phyloP scores from a whole-genome alignment of 2,329 filamentous ascomycete species.

The Chaetomiaceae sp. region DNA sequence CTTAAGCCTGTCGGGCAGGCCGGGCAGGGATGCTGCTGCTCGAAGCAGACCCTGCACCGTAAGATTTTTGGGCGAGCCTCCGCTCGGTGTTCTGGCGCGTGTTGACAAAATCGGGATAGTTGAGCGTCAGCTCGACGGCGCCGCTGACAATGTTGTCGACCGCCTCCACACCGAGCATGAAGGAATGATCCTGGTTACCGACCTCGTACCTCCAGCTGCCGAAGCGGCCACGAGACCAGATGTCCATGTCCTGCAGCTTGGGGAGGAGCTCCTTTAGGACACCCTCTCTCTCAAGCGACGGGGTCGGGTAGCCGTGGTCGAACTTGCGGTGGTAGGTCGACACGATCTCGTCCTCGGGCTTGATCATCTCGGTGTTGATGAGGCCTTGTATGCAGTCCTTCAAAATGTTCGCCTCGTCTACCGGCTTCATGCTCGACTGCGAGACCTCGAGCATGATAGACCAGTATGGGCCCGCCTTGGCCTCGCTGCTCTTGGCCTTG shows the following conservation, averaged over 20 bases:
- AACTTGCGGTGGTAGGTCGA: slow-evolving; percentile 98
- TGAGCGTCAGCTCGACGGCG: slow-evolving; percentile 85
- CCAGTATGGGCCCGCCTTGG: slow-evolving; percentile 94
- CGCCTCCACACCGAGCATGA: slow-evolving; percentile 94
- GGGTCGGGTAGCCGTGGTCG: slow-evolving; percentile 97
- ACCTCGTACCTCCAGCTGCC: slow-evolving; percentile 96
- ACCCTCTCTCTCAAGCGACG: slow-evolving; percentile 89
- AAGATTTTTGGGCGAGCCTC: slow-evolving; percentile 50
- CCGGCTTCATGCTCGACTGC: slow-evolving; percentile 91
- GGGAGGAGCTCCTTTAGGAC: slow-evolving; percentile 90
- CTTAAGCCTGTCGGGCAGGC: slow-evolving; percentile 3
- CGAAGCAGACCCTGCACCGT: slow-evolving; percentile 28
- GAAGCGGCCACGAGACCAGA: slow-evolving; percentile 94
- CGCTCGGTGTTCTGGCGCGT: slow-evolving; percentile 63
- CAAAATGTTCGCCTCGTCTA: slow-evolving; percentile 79
- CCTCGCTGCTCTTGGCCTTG: slow-evolving; percentile 66
- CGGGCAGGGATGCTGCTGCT: slow-evolving; percentile 12
- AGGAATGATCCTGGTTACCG: slow-evolving; percentile 95
- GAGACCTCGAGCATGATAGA: slow-evolving; percentile 99
- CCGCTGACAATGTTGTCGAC: slow-evolving; percentile 87
- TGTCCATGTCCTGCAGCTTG: slow-evolving; percentile 84
- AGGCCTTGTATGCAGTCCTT: slow-evolving; percentile 92
- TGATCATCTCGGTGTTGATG: slow-evolving; percentile 96
- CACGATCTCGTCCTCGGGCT: slow-evolving; percentile 86
- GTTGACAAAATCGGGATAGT: slow-evolving; percentile 97